phyloP scores from a whole-genome alignment of 345 rosid species.

The Pugionium dolabratum region DNA sequence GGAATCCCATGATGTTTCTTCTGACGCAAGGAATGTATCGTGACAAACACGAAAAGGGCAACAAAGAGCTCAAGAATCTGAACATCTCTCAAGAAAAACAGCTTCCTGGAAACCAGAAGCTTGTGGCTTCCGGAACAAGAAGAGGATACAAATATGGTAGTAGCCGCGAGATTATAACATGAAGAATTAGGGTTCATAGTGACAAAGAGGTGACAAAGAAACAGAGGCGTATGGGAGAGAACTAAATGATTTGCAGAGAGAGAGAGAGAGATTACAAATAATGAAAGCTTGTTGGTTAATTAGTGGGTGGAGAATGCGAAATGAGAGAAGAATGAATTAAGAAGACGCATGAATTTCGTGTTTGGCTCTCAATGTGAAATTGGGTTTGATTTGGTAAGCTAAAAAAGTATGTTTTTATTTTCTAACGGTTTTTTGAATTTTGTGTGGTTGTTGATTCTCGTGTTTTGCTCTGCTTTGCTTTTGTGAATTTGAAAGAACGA shows the following conservation, averaged over 20 bases:
- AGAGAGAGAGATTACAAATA: constrained; percentile 38
- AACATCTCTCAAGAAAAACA: constrained; percentile 48
- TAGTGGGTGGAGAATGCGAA: constrained; percentile 39
- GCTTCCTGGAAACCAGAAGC: constrained; percentile 54
- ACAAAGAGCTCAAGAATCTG: constrained; percentile 68
- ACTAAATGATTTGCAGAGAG: constrained; percentile 25
- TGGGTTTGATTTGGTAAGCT: constrained; percentile 92
- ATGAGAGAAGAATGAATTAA: no score
- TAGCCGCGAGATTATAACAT: constrained; percentile 43
- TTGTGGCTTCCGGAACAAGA: constrained; percentile 43
- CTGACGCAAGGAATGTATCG: constrained; percentile 61
- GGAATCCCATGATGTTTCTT: constrained; percentile 66
- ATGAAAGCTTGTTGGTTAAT: constrained; percentile 27
- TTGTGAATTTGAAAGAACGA: constrained; percentile 14
- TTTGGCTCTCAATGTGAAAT: constrained; percentile 32
- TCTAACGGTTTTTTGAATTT: constrained; percentile 1
- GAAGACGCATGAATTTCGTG: constrained; percentile 30
- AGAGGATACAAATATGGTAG: constrained; percentile 54
- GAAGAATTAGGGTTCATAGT: constrained; percentile 42
- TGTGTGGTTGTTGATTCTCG: neutral
- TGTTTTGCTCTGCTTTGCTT: constrained; percentile 12
- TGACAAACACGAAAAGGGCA: constrained; percentile 55
- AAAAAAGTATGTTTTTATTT: constrained; percentile 47
- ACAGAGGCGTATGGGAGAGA: constrained; percentile 30
- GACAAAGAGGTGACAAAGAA: neutral